Percentiles rank a stretch among this genome's conserved stretches.
Conservation (phyloP, 495 filamentous ascomycete species). For the Hypoxylon cercidicola region DNA sequence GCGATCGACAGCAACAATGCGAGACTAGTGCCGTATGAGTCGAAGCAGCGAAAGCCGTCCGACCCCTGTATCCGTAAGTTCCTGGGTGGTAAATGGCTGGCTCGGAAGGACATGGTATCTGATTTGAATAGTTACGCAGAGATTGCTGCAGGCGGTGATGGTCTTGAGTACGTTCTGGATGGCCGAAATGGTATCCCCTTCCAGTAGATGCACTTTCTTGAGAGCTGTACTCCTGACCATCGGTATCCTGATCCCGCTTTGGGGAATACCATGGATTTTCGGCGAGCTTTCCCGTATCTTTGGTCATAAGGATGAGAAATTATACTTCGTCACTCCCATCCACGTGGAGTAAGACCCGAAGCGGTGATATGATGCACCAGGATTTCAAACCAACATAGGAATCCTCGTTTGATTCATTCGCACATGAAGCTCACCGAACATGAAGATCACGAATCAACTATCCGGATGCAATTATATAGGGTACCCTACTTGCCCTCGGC, state of each 20-base stretch:
- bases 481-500: no score
- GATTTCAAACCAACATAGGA: not conserved
- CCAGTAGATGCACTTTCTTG: constrained; percentile 20
- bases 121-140: constrained; percentile 44
- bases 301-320: constrained; percentile 23
- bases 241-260: constrained; percentile 10
- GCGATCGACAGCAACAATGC: constrained; percentile 63
- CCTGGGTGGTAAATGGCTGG: constrained; percentile 60
- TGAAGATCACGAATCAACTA: not conserved
- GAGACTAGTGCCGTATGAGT: constrained; percentile 61
- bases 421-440: not conserved
- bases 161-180: constrained; percentile 44
- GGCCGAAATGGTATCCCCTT: constrained; percentile 42
- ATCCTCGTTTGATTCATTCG: not conserved
- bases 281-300: constrained; percentile 9
- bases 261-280: constrained; percentile 16
- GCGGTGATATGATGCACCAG: constrained; percentile 14
- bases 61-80: constrained; percentile 64
- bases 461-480: not conserved
- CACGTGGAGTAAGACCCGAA: constrained; percentile 15
- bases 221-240: constrained; percentile 24
- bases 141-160: constrained; percentile 39
- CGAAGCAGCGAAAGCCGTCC: constrained; percentile 60
- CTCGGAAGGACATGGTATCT: constrained; percentile 50
- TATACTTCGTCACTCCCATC: constrained; percentile 18